Base-by-base conservation (phyloP, 148 eudicot genomes). In the Chenopodium formosanum region DNA sequence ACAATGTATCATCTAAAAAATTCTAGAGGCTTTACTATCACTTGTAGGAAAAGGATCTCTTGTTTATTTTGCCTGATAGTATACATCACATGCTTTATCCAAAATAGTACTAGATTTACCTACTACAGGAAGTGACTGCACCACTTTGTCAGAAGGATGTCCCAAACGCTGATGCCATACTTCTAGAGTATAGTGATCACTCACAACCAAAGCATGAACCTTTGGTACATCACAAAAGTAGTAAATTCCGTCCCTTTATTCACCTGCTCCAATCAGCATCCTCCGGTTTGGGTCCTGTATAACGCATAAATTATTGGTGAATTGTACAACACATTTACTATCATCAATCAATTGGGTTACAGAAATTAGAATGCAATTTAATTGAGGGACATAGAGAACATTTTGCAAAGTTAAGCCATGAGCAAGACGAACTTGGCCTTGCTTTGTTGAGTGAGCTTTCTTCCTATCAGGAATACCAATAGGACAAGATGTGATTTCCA, bases 1-100 rank as follows among this genome's bases (percentile, higher is more conserved):
- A 19, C 76, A 73, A 47, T 73, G 76, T 17, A 73, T 46, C 10
- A 73, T 25, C 44, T 73, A 29, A 73, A 73, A 73, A 46, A 46
- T 22, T 13, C 2, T 6, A 8, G 9, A 2, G 3, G 58, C 76
- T 73, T 73, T 73, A 73, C 46, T 73, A 20, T 3, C 1, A 47
- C 60, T 73, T 0, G 47, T 8, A 44, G 27, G 12, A 73, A 73
- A 73, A 5, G 7, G 22, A 1, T 20, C 58, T 5, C 76, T 52
- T 52, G 29, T 40, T 46, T 44, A 56, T 22, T 73, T 73, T 17
- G 60, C 76, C 29, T 6, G 27, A 6, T n/a, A 4, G 7, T 60
- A 73, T 3, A 44, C 29, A 4, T 40, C 76, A 73, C 76, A 73
- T 31, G 47, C 19, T 11, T 32, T 32, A 20, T 31, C 13, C 13